phyloP scores from a whole-genome alignment of 257 asterid species.

The Jaltomata sinuosa region DNA sequence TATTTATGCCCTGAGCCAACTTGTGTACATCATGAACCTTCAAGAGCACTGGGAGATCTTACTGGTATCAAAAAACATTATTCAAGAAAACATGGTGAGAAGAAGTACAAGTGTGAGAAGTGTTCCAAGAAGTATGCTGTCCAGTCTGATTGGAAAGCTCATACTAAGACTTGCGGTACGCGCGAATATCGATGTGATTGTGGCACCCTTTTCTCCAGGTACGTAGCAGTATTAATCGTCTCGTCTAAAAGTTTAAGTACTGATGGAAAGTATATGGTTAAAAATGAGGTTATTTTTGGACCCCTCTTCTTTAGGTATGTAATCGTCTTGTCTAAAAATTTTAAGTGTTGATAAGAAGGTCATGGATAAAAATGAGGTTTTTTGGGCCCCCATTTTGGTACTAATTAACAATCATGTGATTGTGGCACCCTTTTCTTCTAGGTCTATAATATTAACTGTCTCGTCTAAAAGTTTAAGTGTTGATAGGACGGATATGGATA shows the following conservation, averaged over 20 bases:
- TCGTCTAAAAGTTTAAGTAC: not conserved
- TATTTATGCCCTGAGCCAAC: conserved; percentile 2
- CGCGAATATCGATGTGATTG: conserved; percentile 76
- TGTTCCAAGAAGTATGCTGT: conserved; percentile 4
- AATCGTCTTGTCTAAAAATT: not conserved
- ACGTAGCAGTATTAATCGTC: not conserved
- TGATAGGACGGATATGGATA: not conserved
- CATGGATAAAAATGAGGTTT: not conserved
- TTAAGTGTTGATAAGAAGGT: not conserved
- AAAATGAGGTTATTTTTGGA: conserved; percentile 10
- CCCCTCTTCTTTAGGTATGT: conserved; percentile 52
- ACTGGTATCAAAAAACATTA: conserved; percentile 6
- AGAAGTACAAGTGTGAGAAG: not conserved
- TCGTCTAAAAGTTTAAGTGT: not conserved
- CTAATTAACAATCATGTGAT: conserved; percentile 26
- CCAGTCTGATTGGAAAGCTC: conserved; percentile 12
- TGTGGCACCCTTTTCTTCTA: conserved; percentile 66
- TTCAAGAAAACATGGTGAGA: conserved; percentile 8
- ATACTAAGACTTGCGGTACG: conserved; percentile 2
- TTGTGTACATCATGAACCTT: conserved; percentile 1
- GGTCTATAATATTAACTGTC: not conserved
- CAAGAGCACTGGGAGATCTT: conserved; percentile 5
- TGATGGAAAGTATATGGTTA: no score
- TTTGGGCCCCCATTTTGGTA: not conserved
- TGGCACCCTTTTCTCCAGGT: conserved; percentile 79